These are phyloP conservation scores for Endothia cerciana DNA, from an alignment of 2,329 filamentous ascomycete genomes.

Conservation along the genomic window DNA sequence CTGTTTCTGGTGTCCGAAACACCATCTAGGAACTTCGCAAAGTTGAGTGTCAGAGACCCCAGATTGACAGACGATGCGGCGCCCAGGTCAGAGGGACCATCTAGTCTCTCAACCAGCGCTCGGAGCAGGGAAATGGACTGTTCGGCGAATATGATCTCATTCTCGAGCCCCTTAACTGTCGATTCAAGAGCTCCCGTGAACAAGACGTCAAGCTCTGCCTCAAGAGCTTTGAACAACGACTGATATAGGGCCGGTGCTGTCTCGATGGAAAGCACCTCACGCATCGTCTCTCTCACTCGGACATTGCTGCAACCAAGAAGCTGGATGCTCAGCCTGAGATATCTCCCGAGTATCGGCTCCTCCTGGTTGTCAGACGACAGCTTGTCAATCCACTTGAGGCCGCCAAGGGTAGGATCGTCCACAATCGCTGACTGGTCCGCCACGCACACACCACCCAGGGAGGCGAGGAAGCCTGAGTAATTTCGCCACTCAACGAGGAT, in stretches of 20 bases:
- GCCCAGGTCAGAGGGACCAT: slow-evolving; percentile 65
- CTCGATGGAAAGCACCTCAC: slow-evolving; percentile 68
- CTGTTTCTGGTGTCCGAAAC: slow-evolving; percentile 59
- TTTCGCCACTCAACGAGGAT: slow-evolving; percentile 69
- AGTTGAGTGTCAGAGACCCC: slow-evolving; percentile 65
- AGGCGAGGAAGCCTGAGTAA: slow-evolving; percentile 69
- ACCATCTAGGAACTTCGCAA: slow-evolving; percentile 68
- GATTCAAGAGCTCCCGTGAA: slow-evolving; percentile 60
- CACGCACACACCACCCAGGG: slow-evolving; percentile 67
- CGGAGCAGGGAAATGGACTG: slow-evolving; percentile 67
- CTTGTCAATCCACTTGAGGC: slow-evolving; percentile 68
- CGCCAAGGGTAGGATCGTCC: slow-evolving; percentile 61
- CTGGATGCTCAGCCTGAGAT: slow-evolving; percentile 66
- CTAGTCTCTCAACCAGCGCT: slow-evolving; percentile 65
- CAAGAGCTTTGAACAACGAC: slow-evolving; percentile 66
- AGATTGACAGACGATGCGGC: slow-evolving; percentile 67
- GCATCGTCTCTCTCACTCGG: slow-evolving; percentile 67
- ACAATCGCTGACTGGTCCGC: slow-evolving; percentile 59
- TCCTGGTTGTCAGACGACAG: slow-evolving; percentile 62
- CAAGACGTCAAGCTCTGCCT: slow-evolving; percentile 65
- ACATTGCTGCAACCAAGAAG: slow-evolving; percentile 67
- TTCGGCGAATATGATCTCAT: slow-evolving; percentile 68
- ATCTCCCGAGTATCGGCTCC: slow-evolving; percentile 62
- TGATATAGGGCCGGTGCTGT: slow-evolving; percentile 65
- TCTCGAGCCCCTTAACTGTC: slow-evolving; percentile 55